Evolutionary conservation across 2,329 filamentous ascomycete species (phyloP), one percentile per base, ranked within the genome.

Genomic region (Aspergillus calidoustus): DNA sequence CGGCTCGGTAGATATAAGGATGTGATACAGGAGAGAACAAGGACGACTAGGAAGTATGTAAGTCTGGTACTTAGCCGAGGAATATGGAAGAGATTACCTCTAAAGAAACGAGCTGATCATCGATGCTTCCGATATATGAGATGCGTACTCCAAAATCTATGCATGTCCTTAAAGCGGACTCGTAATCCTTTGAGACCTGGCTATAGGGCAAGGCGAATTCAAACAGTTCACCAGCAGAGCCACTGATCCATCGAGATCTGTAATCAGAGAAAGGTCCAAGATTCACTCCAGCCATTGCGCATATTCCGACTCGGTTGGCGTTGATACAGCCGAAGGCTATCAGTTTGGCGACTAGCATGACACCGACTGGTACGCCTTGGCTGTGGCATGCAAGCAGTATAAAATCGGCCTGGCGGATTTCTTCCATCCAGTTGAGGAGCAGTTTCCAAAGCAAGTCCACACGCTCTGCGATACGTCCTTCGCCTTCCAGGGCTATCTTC

Each of bases 381-480:
- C 92, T 96, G 76, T 99, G 95, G 63, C 93, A 97, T 3, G 92
- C 92, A n/a, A 99, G 81, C 44, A 99, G 78, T 47, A 99, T 89
- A 64, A 98, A 89, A 76, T 99, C 95, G 0, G 95, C 93, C 57
- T 86, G 86, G 55, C 91, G 88, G 34, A 99, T 90, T 66, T 94
- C 89, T 43, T 97, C 92, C 66, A 97, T 91, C 92, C 93, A 97
- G 75, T 97, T 97, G 30, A 97, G 83, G 59, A 99, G 83, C 9
- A 98, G 83, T 76, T 94, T 96, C 95, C 95, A 99, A 7, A 99
- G 80, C 44, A 96, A 91, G 63, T 96, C 91, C 1, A 98, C 92
- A 7, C 95, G 86, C 65, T 98, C 93, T 3, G 86, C 86, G 51
- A 99, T 95, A 74, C 91, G 92, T 25, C 95, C 95, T 77, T 99